Conservation (phyloP, 257 asterid species). For the Nicotiana benthamiana region DNA sequence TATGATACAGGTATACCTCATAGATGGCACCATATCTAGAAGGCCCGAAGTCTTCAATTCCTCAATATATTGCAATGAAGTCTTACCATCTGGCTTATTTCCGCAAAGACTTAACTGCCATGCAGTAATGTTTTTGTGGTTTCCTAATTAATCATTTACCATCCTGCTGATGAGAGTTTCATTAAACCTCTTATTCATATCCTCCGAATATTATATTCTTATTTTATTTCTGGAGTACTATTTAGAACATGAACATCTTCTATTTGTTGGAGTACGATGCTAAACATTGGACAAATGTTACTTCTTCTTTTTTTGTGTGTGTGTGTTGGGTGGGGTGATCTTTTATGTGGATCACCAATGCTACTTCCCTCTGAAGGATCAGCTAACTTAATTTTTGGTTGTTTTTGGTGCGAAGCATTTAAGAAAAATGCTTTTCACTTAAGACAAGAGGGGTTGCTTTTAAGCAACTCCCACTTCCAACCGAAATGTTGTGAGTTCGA, state of each 20-base stretch:
- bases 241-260: neutral
- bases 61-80: neutral
- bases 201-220: neutral
- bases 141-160: neutral
- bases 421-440: no score
- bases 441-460: no score
- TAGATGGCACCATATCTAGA: neutral
- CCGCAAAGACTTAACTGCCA: neutral
- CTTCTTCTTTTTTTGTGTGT: neutral
- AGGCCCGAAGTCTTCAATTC: neutral
- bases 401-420: neutral
- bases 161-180: neutral
- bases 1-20: neutral
- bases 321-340: neutral
- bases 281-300: neutral
- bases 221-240: neutral
- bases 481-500: no score
- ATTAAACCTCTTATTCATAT: neutral
- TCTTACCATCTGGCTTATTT: neutral
- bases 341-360: neutral
- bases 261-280: neutral
- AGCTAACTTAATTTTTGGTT: no score
- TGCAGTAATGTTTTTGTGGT: neutral
- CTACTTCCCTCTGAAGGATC: neutral
- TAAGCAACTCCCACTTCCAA: no score